phyloP scores from a whole-genome alignment of 495 filamentous ascomycete species.

The Delitschia confertaspora region DNA sequence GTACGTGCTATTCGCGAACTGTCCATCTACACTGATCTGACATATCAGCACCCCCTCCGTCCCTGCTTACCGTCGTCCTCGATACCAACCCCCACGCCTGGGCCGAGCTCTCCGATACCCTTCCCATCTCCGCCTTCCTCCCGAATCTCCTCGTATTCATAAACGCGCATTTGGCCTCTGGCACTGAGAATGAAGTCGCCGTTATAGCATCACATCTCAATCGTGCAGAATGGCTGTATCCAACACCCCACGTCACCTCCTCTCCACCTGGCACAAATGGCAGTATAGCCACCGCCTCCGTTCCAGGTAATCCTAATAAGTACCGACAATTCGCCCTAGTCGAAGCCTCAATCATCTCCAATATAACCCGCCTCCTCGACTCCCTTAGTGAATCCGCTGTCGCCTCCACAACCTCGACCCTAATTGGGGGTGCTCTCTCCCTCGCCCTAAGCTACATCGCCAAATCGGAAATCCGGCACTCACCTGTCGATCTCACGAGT shows the following conservation, averaged over 20 bases:
- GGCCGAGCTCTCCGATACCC: slow-evolving; percentile 62
- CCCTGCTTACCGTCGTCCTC: slow-evolving; percentile 81
- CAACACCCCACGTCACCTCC: slow-evolving; percentile 35
- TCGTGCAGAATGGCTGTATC: slow-evolving; percentile 82
- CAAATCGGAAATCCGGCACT: slow-evolving; percentile 40
- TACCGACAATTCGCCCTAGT: slow-evolving; percentile 84
- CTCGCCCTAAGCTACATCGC: slow-evolving; percentile 84
- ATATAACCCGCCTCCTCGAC: slow-evolving; percentile 59
- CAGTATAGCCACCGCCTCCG: slow-evolving; percentile 25
- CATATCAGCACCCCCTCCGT: slow-evolving; percentile 58
- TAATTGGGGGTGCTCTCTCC: slow-evolving; percentile 85
- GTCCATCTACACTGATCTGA: neutral
- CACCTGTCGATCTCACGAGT: slow-evolving; percentile 22
- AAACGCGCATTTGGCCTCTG: slow-evolving; percentile 88
- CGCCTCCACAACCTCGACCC: slow-evolving; percentile 55
- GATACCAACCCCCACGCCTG: slow-evolving; percentile 96
- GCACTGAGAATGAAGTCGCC: slow-evolving; percentile 84
- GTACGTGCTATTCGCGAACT: slow-evolving; percentile 28
- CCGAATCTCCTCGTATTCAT: slow-evolving; percentile 92
- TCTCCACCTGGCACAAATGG: slow-evolving; percentile 35
- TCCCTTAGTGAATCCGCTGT: slow-evolving; percentile 54
- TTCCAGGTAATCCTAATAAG: slow-evolving; percentile 63
- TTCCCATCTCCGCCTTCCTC: slow-evolving; percentile 77
- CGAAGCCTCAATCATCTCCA: slow-evolving; percentile 64
- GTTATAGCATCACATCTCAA: slow-evolving; percentile 84